phyloP scores from a whole-genome alignment of 192 early-diverging fungal species.

The Radiomyces spectabilis region DNA sequence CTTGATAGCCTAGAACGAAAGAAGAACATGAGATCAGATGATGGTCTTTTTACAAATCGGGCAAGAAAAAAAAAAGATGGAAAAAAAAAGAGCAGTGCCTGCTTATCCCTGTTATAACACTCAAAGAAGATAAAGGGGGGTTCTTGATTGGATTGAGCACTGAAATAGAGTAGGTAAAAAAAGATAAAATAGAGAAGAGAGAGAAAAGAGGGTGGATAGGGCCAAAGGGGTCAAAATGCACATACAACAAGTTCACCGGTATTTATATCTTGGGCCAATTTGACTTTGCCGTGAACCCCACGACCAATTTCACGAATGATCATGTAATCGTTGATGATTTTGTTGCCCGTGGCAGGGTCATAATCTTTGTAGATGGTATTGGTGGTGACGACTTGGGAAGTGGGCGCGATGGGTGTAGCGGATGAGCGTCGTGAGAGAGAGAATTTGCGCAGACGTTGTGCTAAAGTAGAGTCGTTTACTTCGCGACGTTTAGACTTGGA shows the following conservation, averaged over 20 bases:
- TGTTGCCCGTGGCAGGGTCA: conserved; percentile 82
- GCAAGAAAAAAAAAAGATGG: too few relatives aligned
- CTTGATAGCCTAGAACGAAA: conserved; percentile 59
- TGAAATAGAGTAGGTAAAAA: too few relatives aligned
- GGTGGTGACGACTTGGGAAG: conserved; percentile 3
- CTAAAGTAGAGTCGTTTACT: too few relatives aligned
- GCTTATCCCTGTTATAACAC: too few relatives aligned
- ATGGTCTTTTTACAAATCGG: too few relatives aligned
- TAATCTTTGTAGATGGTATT: conserved; percentile 72
- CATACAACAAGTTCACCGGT: conserved; percentile 73
- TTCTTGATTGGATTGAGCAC: too few relatives aligned
- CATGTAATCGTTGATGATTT: conserved; percentile 96
- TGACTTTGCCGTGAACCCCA: conserved; percentile 96
- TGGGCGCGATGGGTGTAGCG: not conserved
- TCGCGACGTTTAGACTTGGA: too few relatives aligned
- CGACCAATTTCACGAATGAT: conserved; percentile 86
- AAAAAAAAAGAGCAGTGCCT: too few relatives aligned
- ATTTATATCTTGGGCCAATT: conserved; percentile 72
- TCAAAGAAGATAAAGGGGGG: too few relatives aligned
- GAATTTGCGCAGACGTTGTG: too few relatives aligned
- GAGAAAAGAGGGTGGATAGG: not conserved
- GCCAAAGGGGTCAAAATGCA: conserved; percentile 1
- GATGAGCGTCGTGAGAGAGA: not conserved
- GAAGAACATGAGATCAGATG: too few relatives aligned
- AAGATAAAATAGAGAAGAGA: not conserved